Evolutionary conservation across 2,329 filamentous ascomycete species (phyloP).

Genomic region (Claviceps sorghi): DNA sequence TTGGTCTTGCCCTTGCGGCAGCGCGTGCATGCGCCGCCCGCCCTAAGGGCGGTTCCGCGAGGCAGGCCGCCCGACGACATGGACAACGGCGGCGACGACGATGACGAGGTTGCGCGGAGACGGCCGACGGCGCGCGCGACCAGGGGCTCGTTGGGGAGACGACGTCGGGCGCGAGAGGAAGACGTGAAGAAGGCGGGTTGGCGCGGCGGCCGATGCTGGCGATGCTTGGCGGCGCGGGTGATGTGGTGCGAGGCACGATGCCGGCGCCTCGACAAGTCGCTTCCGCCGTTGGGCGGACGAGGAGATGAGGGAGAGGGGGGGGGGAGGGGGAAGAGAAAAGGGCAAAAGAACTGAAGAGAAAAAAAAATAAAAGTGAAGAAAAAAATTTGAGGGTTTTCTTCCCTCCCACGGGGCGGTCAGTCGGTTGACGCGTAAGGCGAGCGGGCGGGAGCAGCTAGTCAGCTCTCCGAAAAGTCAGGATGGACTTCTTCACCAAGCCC

Average conservation of each 20-base stretch:
- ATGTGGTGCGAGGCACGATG: slow-evolving; percentile 1
- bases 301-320: background rate
- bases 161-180: background rate
- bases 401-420: background rate
- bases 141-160: background rate
- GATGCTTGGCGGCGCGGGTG: slow-evolving; percentile 3
- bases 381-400: slow-evolving; percentile 1
- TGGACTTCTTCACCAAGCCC: background rate
- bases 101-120: background rate
- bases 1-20: slow-evolving; percentile 52
- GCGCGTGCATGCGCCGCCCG: slow-evolving; percentile 46
- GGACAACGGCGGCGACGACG: slow-evolving; percentile 2
- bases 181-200: background rate
- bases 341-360: no score
- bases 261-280: slow-evolving; percentile 2
- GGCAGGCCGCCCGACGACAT: slow-evolving; percentile 35
- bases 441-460: background rate
- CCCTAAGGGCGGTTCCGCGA: slow-evolving; percentile 44
- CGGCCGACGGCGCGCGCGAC: background rate
- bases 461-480: background rate
- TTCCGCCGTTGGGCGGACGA: slow-evolving; percentile 3
- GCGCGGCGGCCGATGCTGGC: background rate
- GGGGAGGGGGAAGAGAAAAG: background rate
- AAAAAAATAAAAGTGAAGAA: background rate
- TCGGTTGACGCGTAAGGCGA: slow-evolving; percentile 3